A percentile compares a stretch with the other conserved stretches of the same genome.
Conservation (phyloP, 257 asterid species). For the Paulownia fortunei region DNA sequence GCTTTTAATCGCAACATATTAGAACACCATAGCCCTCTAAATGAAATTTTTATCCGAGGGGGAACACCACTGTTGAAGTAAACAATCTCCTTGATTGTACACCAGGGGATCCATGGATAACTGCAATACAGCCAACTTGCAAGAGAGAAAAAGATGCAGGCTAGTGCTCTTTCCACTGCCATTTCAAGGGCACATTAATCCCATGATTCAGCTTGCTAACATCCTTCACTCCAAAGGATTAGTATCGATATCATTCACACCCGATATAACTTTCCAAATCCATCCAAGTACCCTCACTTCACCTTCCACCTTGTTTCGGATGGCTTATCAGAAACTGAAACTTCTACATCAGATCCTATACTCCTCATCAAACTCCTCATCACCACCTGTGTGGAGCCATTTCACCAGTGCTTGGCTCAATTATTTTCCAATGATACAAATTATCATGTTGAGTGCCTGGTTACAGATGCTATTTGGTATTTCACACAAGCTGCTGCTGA, state of each 20-base stretch:
- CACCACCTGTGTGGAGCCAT: slow-evolving; percentile 24
- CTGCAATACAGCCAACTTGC: neutral
- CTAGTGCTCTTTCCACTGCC: slow-evolving; percentile 44
- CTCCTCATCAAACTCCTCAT: slow-evolving; percentile 26
- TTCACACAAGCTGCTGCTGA: slow-evolving; percentile 46
- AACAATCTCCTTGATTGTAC: neutral
- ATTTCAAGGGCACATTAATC: slow-evolving; percentile 61
- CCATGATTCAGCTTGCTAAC: slow-evolving; percentile 59
- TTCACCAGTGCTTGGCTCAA: slow-evolving; percentile 20
- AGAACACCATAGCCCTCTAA: no score
- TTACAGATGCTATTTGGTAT: slow-evolving; percentile 35
- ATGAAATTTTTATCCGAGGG: neutral
- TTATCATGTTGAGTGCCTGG: slow-evolving; percentile 16
- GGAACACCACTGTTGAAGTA: neutral
- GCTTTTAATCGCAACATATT: no score
- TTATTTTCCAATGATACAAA: slow-evolving; percentile 5
- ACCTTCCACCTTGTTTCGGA: slow-evolving; percentile 41
- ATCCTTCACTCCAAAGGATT: slow-evolving; percentile 54
- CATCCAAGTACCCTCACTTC: slow-evolving; percentile 48
- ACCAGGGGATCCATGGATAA: slow-evolving; percentile 23
- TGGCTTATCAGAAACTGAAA: slow-evolving; percentile 16
- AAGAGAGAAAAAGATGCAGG: slow-evolving; percentile 7
- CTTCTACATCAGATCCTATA: neutral
- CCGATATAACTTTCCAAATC: slow-evolving; percentile 36
- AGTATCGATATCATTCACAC: slow-evolving; percentile 49